Evolutionary conservation across 306 rosid genomes (phyloP), one percentile per base, ranked within the genome.

Genomic region (Dalbergia cultrata): DNA sequence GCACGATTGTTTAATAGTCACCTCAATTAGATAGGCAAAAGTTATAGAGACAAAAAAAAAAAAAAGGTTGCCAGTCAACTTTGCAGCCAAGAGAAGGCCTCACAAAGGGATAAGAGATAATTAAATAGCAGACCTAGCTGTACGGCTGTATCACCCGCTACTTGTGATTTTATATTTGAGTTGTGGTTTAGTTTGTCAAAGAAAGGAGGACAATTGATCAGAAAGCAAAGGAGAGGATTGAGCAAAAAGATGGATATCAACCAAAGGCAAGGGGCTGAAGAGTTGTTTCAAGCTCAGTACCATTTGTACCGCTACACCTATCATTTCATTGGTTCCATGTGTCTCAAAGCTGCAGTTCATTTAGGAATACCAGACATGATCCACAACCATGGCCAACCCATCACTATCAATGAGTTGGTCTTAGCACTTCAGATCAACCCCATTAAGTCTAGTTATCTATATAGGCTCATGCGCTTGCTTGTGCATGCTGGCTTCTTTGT

Each of bases 401-500:
- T 86, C 13, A 76, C 88, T 5, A 67, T 84, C 14, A 18, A 79
- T 19, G 62, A 84, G 7, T 70, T 88, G 80, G 85, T 84, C 69
- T 49, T 35, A 13, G 89, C 89, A 62, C 90, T 86, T 64, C 5
- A 81, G 2, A 69, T 88, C 26, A 47, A 67, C 18, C 86, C 82
- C 1, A 11, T 72, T 3, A 86, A 75, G 68, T 60, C 86, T 10
- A 52, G 45, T n/a, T 13, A 70, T 58, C 54, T 86, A 8, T 33
- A 50, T 31, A 65, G 88, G 34, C 86, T 84, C 13, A 84, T 86
- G 86, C 82, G 83, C 56, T 71, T 81, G 7, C 68, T 88, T 74
- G 83, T 78, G 22, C 89, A 84, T 71, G 72, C 86, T 17, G 85
- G 86, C 37, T 58, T 83, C 67, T 86, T 84, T 73, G 52, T 35